Conservation (phyloP, 2,329 filamentous ascomycete genomes). For the Microascus cirrosus region DNA sequence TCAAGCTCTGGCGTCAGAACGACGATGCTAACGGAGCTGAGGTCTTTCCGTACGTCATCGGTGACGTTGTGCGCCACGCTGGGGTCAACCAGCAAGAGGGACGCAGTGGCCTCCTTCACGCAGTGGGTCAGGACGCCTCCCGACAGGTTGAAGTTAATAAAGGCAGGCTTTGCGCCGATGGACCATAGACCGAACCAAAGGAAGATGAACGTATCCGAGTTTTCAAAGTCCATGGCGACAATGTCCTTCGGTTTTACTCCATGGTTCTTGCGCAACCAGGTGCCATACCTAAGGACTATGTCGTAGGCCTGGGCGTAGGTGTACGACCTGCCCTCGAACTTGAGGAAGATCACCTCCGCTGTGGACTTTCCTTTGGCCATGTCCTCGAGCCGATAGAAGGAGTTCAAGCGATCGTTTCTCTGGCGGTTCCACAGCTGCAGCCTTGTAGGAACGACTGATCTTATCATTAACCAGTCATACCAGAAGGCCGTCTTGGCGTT, state of each 20-base stretch:
- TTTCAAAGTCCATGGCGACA: conserved; percentile 56
- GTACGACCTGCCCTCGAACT: conserved; percentile 58
- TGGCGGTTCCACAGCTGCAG: conserved; percentile 33
- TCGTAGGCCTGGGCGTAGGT: conserved; percentile 71
- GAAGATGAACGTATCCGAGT: conserved; percentile 56
- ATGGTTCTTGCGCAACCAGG: conserved; percentile 56
- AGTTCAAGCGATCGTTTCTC: conserved; percentile 49
- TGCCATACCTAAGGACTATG: conserved; percentile 57
- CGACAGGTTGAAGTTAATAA: conserved; percentile 60
- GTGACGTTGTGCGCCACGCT: conserved; percentile 42
- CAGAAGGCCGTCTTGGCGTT: conserved; percentile 59
- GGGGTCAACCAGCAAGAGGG: conserved; percentile 59
- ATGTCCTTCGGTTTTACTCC: conserved; percentile 49
- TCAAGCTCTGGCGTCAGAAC: conserved; percentile 49
- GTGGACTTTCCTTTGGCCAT: conserved; percentile 41
- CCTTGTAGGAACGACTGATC: conserved; percentile 34
- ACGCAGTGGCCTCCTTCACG: conserved; percentile 43
- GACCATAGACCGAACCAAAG: conserved; percentile 54
- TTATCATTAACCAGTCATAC: conserved; percentile 55
- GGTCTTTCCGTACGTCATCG: conserved; percentile 42
- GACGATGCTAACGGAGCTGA: conserved; percentile 48
- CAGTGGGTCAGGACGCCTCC: conserved; percentile 56
- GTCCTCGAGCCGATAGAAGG: conserved; percentile 67
- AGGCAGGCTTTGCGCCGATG: conserved; percentile 56
- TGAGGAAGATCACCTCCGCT: conserved; percentile 47